Percentiles rank a stretch among this genome's conserved stretches.
Evolutionary conservation across 75 land plant genomes (phyloP).

Genomic region (Azolla pinnata): DNA sequence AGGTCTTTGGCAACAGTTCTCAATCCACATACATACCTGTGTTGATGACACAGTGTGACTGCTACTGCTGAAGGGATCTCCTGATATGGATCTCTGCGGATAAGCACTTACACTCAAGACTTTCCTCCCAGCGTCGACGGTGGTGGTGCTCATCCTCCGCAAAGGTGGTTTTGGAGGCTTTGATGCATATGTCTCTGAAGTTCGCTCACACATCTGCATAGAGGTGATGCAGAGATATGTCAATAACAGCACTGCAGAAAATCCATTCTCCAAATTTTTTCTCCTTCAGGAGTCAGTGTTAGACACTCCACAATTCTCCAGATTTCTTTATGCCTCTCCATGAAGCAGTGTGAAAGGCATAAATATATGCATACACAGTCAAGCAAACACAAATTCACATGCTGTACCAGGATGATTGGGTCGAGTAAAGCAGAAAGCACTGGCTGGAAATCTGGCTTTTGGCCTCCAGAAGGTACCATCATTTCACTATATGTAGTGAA

Average conservation of each 20-base stretch:
- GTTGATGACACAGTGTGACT: slow-evolving; percentile 16
- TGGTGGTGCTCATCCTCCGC: slow-evolving; percentile 40
- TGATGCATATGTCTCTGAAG: slow-evolving; percentile 85
- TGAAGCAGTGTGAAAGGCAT: background rate
- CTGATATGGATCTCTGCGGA: slow-evolving; percentile 13
- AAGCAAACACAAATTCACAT: background rate
- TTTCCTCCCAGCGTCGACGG: slow-evolving; percentile 35
- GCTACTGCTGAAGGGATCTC: slow-evolving; percentile 22
- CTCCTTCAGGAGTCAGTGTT: background rate
- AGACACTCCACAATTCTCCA: background rate
- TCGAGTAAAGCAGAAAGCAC: slow-evolving; percentile 75
- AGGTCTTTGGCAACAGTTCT: too few species aligned
- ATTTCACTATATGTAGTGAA: slow-evolving; percentile 70
- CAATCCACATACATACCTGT: slow-evolving; percentile 54
- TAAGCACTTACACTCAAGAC: slow-evolving; percentile 14
- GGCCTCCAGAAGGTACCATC: slow-evolving; percentile 85
- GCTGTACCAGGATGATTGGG: slow-evolving; percentile 90
- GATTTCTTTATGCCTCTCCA: background rate
- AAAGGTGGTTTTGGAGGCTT: slow-evolving; percentile 38
- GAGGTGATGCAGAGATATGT: background rate
- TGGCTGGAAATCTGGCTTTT: slow-evolving; percentile 76
- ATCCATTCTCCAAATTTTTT: background rate
- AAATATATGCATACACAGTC: background rate
- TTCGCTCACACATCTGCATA: slow-evolving; percentile 90
- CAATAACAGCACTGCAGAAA: background rate